These are phyloP conservation scores for Solanum sitiens DNA, from an alignment of 257 asterid species.

Conservation along the genomic window DNA sequence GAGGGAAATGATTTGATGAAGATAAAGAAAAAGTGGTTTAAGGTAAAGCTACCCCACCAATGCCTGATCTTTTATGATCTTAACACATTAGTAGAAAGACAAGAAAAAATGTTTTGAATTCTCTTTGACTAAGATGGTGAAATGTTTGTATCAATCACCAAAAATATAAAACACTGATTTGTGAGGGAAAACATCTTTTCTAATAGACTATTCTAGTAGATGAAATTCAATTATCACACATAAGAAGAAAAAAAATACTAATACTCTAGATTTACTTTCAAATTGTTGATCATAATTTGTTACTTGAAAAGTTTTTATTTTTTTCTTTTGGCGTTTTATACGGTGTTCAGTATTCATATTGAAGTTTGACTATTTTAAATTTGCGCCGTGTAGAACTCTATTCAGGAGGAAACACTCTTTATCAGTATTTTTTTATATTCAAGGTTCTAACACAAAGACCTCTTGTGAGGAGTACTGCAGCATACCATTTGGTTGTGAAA, in stretches of 20 bases:
- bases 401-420: too few species aligned
- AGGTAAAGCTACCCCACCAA: constrained; percentile 20
- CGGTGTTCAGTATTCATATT: too few species aligned
- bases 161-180: too few species aligned
- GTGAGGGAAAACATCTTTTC: not conserved
- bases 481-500: too few species aligned
- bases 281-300: not conserved
- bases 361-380: not conserved
- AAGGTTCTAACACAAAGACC: too few species aligned
- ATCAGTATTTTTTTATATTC: too few species aligned
- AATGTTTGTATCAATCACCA: not conserved
- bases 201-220: not conserved
- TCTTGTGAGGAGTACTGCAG: too few species aligned
- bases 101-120: not conserved
- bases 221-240: not conserved
- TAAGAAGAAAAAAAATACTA: not conserved
- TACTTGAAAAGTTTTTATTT: not conserved
- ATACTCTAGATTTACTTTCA: not conserved
- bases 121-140: not conserved
- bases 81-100: not conserved
- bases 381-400: accelerated
- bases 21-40: constrained; percentile 29
- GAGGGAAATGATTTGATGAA: constrained; percentile 2
- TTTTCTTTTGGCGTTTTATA: too few species aligned
- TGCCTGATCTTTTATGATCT: not conserved